A percentile compares a stretch with the other conserved stretches of the same genome.
Evolutionary conservation across 495 filamentous ascomycete genomes (phyloP).

Genomic region (Pseudevernia furfuracea): DNA sequence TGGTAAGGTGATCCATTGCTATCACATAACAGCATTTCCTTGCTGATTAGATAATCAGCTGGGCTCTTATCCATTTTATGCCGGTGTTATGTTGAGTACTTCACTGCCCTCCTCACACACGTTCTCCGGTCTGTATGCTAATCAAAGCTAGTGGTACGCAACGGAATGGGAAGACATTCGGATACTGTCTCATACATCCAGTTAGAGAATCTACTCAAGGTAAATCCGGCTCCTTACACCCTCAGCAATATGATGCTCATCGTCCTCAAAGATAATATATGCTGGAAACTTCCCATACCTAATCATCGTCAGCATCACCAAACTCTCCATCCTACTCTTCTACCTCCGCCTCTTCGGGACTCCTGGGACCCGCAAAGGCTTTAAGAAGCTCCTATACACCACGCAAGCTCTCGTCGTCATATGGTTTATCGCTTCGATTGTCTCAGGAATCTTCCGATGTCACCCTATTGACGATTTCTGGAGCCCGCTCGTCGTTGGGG

Average conservation of each 20-base stretch:
- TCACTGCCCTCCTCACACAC: neutral
- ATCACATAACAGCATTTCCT: neutral
- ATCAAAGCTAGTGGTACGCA: neutral
- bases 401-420: conserved; percentile 6
- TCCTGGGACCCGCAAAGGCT: conserved; percentile 4
- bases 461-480: neutral
- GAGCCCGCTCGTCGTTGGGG: neutral
- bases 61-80: conserved; percentile 3
- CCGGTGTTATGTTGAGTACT: neutral
- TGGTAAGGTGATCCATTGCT: neutral
- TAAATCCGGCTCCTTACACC: neutral
- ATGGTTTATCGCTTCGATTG: conserved; percentile 5
- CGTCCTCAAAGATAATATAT: neutral
- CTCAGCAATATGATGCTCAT: neutral
- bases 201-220: neutral
- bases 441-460: conserved; percentile 11
- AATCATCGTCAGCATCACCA: conserved; percentile 1
- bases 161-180: neutral
- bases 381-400: conserved; percentile 4
- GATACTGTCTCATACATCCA: neutral
- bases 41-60: neutral
- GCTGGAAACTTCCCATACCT: conserved; percentile 4
- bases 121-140: neutral
- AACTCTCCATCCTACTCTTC: conserved; percentile 12
- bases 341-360: conserved; percentile 12